Conservation (phyloP, 305 asterid genomes). For the Fraxinus floribunda region DNA sequence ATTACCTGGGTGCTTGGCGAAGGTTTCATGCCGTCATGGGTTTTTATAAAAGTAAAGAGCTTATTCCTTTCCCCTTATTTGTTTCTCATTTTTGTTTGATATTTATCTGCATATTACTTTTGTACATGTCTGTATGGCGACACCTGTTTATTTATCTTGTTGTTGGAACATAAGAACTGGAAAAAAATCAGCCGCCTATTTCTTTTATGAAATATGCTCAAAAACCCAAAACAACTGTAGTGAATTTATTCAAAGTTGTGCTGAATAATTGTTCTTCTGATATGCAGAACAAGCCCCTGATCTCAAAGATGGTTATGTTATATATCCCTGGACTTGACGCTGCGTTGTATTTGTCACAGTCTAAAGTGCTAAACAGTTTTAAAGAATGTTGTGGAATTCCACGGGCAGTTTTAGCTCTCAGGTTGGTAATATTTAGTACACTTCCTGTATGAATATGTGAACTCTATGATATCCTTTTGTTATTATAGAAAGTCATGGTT, state of each 20-base stretch:
- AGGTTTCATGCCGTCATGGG: slow-evolving; percentile 95
- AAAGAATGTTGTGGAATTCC: slow-evolving; percentile 82
- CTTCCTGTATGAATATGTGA: neutral
- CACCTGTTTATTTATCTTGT: neutral
- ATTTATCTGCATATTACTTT: neutral
- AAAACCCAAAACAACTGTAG: neutral
- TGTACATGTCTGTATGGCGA: neutral
- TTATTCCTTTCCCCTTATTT: neutral
- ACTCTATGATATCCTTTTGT: slow-evolving; percentile 4
- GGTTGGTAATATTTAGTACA: slow-evolving; percentile 39
- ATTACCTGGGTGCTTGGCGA: slow-evolving; percentile 95
- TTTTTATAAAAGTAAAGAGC: slow-evolving; percentile 71
- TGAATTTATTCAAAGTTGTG: neutral
- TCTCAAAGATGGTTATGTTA: slow-evolving; percentile 86
- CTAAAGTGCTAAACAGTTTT: slow-evolving; percentile 63
- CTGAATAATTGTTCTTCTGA: slow-evolving; percentile 20
- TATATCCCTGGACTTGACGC: slow-evolving; percentile 96
- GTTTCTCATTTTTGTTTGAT: slow-evolving; percentile 13
- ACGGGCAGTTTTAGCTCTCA: slow-evolving; percentile 78
- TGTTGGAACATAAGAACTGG: neutral
- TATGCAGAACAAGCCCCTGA: slow-evolving; percentile 89
- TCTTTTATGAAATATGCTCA: neutral
- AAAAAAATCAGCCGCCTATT: neutral
- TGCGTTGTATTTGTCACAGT: slow-evolving; percentile 74
- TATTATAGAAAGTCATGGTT: slow-evolving; percentile 14